A percentile compares a stretch with the other conserved stretches of the same genome.
These are phyloP conservation scores for Lactifluus volemus DNA, from an alignment of 768 basidiomycete genomes.

Conservation along the genomic window DNA sequence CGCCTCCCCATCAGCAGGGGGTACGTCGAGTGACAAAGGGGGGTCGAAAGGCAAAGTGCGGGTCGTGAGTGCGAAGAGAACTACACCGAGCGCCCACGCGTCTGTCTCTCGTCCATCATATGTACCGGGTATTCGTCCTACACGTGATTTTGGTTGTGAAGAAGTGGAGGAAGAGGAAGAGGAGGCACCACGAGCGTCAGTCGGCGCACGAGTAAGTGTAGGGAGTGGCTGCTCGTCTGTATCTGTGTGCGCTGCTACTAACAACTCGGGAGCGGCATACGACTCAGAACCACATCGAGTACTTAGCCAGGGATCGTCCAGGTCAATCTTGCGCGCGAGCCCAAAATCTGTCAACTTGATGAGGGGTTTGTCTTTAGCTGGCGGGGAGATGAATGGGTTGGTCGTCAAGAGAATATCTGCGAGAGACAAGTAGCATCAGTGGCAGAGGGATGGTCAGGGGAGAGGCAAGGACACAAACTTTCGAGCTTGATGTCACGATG, in stretches of 20 bases:
- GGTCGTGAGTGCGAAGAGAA: constrained; percentile 67
- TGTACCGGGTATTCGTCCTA: constrained; percentile 32
- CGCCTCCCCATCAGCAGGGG: constrained; percentile 26
- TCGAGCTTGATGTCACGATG: constrained; percentile 91
- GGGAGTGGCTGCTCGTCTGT: constrained; percentile 24
- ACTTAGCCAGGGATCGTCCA: constrained; percentile 48
- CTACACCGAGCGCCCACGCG: constrained; percentile 87
- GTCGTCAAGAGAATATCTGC: constrained; percentile 72
- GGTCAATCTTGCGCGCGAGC: constrained; percentile 75
- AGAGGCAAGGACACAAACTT: constrained; percentile 34
- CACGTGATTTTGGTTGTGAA: constrained; percentile 29
- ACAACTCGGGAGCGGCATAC: constrained; percentile 76
- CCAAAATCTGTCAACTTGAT: constrained; percentile 87
- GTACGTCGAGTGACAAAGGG: constrained; percentile 14
- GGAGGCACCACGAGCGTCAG: background rate
- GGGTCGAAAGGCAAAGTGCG: constrained; percentile 65
- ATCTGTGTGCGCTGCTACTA: constrained; percentile 31
- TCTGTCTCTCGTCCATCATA: constrained; percentile 86
- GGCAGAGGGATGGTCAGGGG: background rate
- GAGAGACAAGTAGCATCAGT: background rate
- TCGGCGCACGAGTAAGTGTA: constrained; percentile 16
- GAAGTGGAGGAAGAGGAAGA: background rate
- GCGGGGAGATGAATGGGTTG: constrained; percentile 28
- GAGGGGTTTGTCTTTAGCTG: constrained; percentile 31
- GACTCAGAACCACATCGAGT: constrained; percentile 86